Percentiles rank a stretch among this genome's conserved stretches.
Evolutionary conservation across 148 eudicot species (phyloP).

Genomic region (Cornus florida): DNA sequence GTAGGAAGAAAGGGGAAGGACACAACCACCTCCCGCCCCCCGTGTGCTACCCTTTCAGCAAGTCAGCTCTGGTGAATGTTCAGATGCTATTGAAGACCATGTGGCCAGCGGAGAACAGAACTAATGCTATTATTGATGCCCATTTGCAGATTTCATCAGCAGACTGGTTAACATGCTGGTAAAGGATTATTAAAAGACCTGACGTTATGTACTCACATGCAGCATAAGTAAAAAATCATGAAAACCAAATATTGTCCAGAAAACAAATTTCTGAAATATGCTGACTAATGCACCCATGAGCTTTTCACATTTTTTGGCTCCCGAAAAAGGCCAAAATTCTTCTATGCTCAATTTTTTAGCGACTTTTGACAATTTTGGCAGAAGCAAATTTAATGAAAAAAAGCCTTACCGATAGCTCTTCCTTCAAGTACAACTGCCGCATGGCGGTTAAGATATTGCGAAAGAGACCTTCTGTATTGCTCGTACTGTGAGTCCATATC

Average conservation of each 20-base stretch:
- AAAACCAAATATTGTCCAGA: not conserved
- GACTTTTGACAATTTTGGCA: not conserved
- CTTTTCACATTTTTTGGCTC: not conserved
- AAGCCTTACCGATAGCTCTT: constrained; percentile 68
- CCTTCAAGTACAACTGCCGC: constrained; percentile 98
- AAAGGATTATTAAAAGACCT: not conserved
- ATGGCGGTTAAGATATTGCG: constrained; percentile 86
- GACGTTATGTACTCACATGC: no score
- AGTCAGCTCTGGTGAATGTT: not conserved
- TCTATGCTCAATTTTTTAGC: not conserved
- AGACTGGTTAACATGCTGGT: not conserved
- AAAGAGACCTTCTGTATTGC: constrained; percentile 68
- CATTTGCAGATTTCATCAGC: not conserved
- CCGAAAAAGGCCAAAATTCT: not conserved
- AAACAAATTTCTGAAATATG: not conserved
- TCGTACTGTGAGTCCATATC: constrained; percentile 60
- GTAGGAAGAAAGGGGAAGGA: not conserved
- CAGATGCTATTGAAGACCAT: not conserved
- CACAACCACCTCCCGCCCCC: no score
- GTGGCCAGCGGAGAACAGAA: not conserved
- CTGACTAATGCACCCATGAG: not conserved
- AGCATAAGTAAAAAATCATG: not conserved
- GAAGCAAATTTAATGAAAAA: not conserved
- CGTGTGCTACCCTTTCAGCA: not conserved
- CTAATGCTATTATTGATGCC: not conserved